Base-by-base conservation (phyloP, 345 rosid genomes). In the Triadica sebifera region DNA sequence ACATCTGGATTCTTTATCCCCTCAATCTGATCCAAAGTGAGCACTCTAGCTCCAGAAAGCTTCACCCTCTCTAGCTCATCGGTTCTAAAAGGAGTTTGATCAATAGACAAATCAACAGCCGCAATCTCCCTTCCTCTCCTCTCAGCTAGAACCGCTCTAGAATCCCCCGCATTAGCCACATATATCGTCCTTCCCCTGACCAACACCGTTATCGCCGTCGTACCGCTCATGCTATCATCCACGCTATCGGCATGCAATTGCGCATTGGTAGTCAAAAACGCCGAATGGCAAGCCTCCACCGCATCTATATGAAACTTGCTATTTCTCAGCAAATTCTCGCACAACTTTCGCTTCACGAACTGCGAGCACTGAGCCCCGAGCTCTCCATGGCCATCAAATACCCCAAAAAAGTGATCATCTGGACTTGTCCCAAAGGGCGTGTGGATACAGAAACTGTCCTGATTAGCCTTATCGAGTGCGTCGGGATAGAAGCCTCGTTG, bases 371-470 rank as follows among this genome's bases (percentile, higher is more conserved):
- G 87, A 4, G 98, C 96, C 39, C 99, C 99, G 55, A 78, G 84
- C 71, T 95, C 99, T 3, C 99, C 99, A 39, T 95, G 99, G 0
- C 99, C 99, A 75, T 95, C 99, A 56, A 95, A 95, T n/a, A 95
- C 97, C 1, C 98, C 98, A 63, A 95, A 95, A 78, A 95, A 95
- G 76, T 93, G 81, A 74, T 95, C 98, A 39, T 85, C 87, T 0
- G 85, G 82, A 72, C 81, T 82, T 0, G 87, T 81, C 8, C 98
- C 99, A 52, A 91, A 91, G 9, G 99, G 97, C 6, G 97, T 91
- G 77, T 95, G 97, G 51, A 95, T 93, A 15, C 98, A 91, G 58
- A 92, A 95, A 80, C 99, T 95, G 66, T 95, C 99, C 73, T 95
- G 99, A 84, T 95, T 95, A 51, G 97, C 97, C 79, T 95, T 95